These are phyloP conservation scores for Allium fistulosum DNA, from an alignment of 106 monocot genomes.

Conservation along the genomic window DNA sequence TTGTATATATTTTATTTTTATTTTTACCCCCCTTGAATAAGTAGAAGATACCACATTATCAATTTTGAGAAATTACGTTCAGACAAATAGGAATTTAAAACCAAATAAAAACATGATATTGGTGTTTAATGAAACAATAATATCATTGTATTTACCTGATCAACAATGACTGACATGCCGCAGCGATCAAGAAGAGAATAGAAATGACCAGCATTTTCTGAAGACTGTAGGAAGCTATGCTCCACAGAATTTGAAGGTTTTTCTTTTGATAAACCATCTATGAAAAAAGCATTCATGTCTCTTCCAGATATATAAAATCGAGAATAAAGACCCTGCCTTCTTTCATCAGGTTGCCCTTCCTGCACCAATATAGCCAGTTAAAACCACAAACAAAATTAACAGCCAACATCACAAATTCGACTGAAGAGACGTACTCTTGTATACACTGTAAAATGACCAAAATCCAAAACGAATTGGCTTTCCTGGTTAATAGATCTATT, in stretches of 20 bases:
- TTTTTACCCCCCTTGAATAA: too few species aligned
- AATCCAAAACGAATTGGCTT: constrained; percentile 79
- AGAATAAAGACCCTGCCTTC: constrained; percentile 73
- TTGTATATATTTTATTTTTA: too few species aligned
- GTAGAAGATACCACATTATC: too few species aligned
- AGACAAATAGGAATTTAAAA: too few species aligned
- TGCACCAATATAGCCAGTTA: constrained; percentile 7
- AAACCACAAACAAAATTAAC: neutral
- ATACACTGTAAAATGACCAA: constrained; percentile 92
- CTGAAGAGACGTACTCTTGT: constrained; percentile 52
- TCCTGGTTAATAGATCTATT: constrained; percentile 13
- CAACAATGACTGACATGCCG: constrained; percentile 86
- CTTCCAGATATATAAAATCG: constrained; percentile 81
- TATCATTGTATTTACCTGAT: constrained; percentile 44
- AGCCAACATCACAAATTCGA: neutral
- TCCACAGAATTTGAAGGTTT: constrained; percentile 7
- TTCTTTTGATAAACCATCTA: constrained; percentile 24
- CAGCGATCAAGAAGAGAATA: constrained; percentile 93
- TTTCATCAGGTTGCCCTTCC: constrained; percentile 62
- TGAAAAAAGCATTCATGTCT: constrained; percentile 88
- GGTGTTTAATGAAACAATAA: too few species aligned
- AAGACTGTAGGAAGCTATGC: neutral
- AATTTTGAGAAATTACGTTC: too few species aligned
- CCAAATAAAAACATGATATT: too few species aligned
- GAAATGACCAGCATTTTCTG: constrained; percentile 16